phyloP scores from a whole-genome alignment of 495 filamentous ascomycete species.

The Articulospora tetracladia region DNA sequence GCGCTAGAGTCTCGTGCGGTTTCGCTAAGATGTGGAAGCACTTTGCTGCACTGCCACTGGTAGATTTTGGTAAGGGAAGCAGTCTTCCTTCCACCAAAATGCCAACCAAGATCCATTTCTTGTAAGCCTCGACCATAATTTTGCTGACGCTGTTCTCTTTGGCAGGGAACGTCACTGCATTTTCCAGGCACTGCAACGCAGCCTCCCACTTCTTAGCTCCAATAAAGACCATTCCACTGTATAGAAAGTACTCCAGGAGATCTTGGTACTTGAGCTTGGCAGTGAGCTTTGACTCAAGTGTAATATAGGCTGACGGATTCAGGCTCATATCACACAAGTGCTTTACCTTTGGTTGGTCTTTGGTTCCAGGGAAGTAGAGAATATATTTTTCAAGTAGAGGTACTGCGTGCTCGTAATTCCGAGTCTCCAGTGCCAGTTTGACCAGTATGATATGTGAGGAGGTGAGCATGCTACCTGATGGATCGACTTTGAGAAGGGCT shows the following conservation, averaged over 20 bases:
- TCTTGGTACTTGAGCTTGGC: slow-evolving; percentile 49
- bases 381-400: slow-evolving; percentile 67
- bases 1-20: slow-evolving; percentile 66
- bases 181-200: slow-evolving; percentile 67
- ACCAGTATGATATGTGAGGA: slow-evolving; percentile 59
- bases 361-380: slow-evolving; percentile 55
- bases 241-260: slow-evolving; percentile 74
- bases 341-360: slow-evolving; percentile 25
- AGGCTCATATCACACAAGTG: slow-evolving; percentile 23
- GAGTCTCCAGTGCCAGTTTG: slow-evolving; percentile 53
- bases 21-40: slow-evolving; percentile 55
- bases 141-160: slow-evolving; percentile 55
- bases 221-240: slow-evolving; percentile 77
- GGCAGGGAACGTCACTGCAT: slow-evolving; percentile 62
- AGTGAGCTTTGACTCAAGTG: slow-evolving; percentile 53
- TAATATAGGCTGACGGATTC: slow-evolving; percentile 44
- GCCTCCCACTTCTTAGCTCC: slow-evolving; percentile 65
- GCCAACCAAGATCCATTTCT: slow-evolving; percentile 84
- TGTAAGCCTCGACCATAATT: slow-evolving; percentile 86
- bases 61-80: slow-evolving; percentile 29
- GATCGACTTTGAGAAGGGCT: slow-evolving; percentile 70
- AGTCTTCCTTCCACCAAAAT: slow-evolving; percentile 70
- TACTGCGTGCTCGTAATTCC: slow-evolving; percentile 50
- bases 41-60: slow-evolving; percentile 47
- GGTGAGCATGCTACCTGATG: slow-evolving; percentile 66